Evolutionary conservation across 192 early-diverging fungal genomes (phyloP), one percentile per base, ranked within the genome.

Genomic region (Phlyctochytrium bullatum): DNA sequence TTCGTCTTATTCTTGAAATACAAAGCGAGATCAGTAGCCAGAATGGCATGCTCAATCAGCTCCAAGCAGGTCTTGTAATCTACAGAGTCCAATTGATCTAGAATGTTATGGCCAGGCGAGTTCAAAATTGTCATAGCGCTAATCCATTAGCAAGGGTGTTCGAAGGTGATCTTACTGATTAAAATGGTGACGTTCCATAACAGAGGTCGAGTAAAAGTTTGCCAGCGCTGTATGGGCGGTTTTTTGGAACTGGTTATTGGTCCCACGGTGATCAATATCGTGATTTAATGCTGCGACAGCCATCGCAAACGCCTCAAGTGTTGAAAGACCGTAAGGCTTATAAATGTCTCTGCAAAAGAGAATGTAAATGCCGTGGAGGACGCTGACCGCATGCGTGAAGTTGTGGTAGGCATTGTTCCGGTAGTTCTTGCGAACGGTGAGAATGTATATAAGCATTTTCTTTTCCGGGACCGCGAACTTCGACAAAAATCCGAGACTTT

Each of bases 211-310:
- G 54, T 80, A 81, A 63, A 81, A 76, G 36, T 56, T 33, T 1
- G 75, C 78, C 14, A 82, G 59, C 6, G 24, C 74, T 12, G 80
- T 75, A 17, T 79, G 52, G 23, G 80, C 79, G 2, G 28, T 28
- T 47, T 77, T 69, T 59, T 82, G 75, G 52, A 82, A 82, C 33
- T 51, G 23, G 53, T 82, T 82, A 68, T 82, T 82, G 25, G 70
- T 80, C n/a, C 80, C 80, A 52, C 80, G 61, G 52, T 81, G 80
- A 62, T 81, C 80, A 63, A 81, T 76, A 65, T 81, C 80, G 59
- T 81, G 80, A 58, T 77, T 80, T 20, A 81, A 66, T 1, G 65
- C 67, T 1, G 80, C 78, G 0, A 80, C 50, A n/a, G 80, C 57
- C 80, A 82, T 80, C 16, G 73, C 59, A 54, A 82, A 75, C 23